Percentiles rank a stretch among this genome's conserved stretches.
Evolutionary conservation across 2,329 filamentous ascomycete genomes (phyloP).

Genomic region (Aspergillaceae sp.): DNA sequence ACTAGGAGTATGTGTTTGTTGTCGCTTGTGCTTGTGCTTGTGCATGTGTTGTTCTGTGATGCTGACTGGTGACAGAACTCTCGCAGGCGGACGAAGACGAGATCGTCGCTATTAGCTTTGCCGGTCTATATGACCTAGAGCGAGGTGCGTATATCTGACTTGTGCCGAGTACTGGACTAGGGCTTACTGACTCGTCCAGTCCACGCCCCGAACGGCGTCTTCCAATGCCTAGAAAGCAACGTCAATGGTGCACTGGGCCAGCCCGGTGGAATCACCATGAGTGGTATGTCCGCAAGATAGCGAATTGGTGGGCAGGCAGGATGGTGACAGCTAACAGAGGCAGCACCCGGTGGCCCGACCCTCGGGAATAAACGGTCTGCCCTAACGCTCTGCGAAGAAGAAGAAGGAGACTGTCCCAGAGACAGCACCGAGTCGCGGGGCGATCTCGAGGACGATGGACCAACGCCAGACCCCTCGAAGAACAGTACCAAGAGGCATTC

Average conservation of each 20-base stretch:
- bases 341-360: slow-evolving; percentile 6
- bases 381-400: slow-evolving; percentile 14
- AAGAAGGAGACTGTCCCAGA: slow-evolving; percentile 5
- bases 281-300: slow-evolving; percentile 5
- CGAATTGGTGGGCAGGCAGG: background rate
- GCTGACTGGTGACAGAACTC: slow-evolving; percentile 10
- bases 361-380: slow-evolving; percentile 7
- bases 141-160: slow-evolving; percentile 10
- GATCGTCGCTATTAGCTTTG: slow-evolving; percentile 22
- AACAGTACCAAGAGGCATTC: slow-evolving; percentile 11
- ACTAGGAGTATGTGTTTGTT: slow-evolving; percentile 14
- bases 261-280: slow-evolving; percentile 8
- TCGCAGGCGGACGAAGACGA: slow-evolving; percentile 23
- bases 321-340: background rate
- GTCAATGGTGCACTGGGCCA: slow-evolving; percentile 1
- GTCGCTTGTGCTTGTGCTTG: background rate
- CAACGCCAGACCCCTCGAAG: slow-evolving; percentile 3
- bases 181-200: slow-evolving; percentile 7
- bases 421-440: slow-evolving; percentile 7
- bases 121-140: slow-evolving; percentile 21
- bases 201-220: slow-evolving; percentile 19
- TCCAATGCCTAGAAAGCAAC: slow-evolving; percentile 9
- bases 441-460: slow-evolving; percentile 6
- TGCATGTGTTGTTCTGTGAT: background rate
- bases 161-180: background rate